Percentiles rank a stretch among this genome's conserved stretches.
Evolutionary conservation across 164 flowering plant genomes (phyloP).

Genomic region (Cinnamomum chago): DNA sequence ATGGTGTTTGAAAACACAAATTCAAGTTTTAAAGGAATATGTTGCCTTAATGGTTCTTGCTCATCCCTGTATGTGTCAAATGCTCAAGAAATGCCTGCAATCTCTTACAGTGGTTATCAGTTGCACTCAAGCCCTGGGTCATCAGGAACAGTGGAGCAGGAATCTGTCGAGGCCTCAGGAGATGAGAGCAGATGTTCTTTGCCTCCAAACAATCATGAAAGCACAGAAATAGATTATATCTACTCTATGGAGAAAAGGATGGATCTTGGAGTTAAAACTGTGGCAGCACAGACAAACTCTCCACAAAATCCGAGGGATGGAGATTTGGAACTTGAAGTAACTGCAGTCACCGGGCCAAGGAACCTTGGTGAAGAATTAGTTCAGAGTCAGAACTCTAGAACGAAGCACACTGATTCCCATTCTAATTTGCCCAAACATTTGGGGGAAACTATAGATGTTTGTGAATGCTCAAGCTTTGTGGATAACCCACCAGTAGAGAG

Average conservation of each 20-base stretch:
- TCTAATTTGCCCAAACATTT: constrained; percentile 11
- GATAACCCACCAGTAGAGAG: constrained; percentile 6
- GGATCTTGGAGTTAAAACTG: constrained; percentile 22
- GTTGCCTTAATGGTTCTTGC: constrained; percentile 7
- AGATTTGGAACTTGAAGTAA: constrained; percentile 8
- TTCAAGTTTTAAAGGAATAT: constrained; percentile 9
- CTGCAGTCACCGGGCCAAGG: constrained; percentile 7
- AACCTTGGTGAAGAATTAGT: constrained; percentile 12
- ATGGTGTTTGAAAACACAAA: background rate
- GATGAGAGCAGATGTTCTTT: constrained; percentile 24
- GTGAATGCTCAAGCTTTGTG: constrained; percentile 5
- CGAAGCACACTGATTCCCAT: constrained; percentile 9
- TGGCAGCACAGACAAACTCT: constrained; percentile 12
- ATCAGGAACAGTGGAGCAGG: constrained; percentile 16
- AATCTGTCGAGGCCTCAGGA: constrained; percentile 15
- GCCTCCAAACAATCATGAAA: constrained; percentile 14
- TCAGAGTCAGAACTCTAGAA: constrained; percentile 15
- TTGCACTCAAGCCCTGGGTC: constrained; percentile 10
- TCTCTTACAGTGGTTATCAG: constrained; percentile 17
- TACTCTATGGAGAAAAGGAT: constrained; percentile 12
- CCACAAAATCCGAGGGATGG: constrained; percentile 17
- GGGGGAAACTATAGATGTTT: constrained; percentile 11
- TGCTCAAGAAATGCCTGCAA: constrained; percentile 6
- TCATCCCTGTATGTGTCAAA: constrained; percentile 10
- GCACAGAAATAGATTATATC: constrained; percentile 13